phyloP scores from a whole-genome alignment of 2,329 filamentous ascomycete genomes.

The Allantophomopsis cytisporea region DNA sequence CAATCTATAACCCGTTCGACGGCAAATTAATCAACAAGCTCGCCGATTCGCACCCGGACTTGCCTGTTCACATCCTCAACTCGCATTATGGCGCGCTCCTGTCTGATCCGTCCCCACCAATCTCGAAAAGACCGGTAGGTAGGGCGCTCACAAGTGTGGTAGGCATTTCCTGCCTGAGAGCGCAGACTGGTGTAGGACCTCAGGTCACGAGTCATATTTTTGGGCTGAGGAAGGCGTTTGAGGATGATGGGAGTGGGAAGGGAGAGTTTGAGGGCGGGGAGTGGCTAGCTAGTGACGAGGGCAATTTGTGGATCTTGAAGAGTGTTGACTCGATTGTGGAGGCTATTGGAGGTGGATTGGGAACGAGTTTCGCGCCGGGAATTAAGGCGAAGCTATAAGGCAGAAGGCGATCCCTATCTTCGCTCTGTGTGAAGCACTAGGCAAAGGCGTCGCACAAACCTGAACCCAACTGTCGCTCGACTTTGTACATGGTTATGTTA shows the following conservation, averaged over 20 bases:
- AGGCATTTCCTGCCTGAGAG: constrained; percentile 59
- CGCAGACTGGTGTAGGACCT: constrained; percentile 71
- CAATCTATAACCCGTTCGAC: constrained; percentile 64
- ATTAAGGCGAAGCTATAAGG: constrained; percentile 26
- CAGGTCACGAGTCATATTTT: constrained; percentile 75
- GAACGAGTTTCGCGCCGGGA: constrained; percentile 41
- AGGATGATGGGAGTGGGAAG: constrained; percentile 42
- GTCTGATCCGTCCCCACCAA: constrained; percentile 43
- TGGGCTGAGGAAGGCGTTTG: constrained; percentile 62
- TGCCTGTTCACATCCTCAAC: constrained; percentile 68
- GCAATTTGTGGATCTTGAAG: constrained; percentile 47
- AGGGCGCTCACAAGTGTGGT: constrained; percentile 60
- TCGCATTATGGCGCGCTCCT: constrained; percentile 64
- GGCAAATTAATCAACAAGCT: constrained; percentile 58
- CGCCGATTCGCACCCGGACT: constrained; percentile 62
- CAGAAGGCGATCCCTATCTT: too few relatives aligned
- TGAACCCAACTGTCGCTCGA: too few relatives aligned
- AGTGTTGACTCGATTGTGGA: constrained; percentile 47
- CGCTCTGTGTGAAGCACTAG: too few relatives aligned
- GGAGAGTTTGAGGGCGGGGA: constrained; percentile 33
- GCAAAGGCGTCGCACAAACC: too few relatives aligned
- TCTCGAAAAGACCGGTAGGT: constrained; percentile 40
- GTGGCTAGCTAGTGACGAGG: constrained; percentile 53
- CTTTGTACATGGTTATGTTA: too few relatives aligned
- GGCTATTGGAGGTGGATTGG: constrained; percentile 29